Evolutionary conservation across 139 green algal genomes (phyloP), one percentile per base, ranked within the genome.

Genomic region (Coelastrella sp.): DNA sequence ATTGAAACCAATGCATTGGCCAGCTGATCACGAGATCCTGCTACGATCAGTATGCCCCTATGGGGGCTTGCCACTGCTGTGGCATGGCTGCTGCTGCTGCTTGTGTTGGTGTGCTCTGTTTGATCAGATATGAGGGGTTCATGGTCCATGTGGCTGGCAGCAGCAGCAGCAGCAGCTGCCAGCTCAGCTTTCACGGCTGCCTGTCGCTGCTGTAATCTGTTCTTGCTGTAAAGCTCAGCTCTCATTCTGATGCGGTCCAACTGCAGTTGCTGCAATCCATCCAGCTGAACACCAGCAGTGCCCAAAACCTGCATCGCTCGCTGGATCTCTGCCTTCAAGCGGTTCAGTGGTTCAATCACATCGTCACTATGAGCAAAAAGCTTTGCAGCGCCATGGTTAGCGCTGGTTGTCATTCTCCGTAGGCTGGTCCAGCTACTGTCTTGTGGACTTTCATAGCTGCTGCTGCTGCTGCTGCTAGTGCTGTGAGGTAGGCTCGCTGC

Each of bases 41-140:
- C 43, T 9, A 64, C 30, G 19, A 80, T 80, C 25, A 80, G 43
- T 25, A 80, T 80, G 72, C 72, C 72, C 15, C 72, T 59, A 69
- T 2, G 27, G 2, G 62, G 4, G 38, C 8, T 69, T 40, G 8
- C 9, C 8, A 30, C 27, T 69, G 62, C 62, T 41, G 13, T 40
- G 62, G 9, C 40, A 51, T 40, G 6, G n/a, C 64, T 17, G 25
- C 7, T 43, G 32, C 64, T 45, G 64, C 64, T 73, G 64, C n/a
- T n/a, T 41, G 27, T 73, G 64, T 2, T 73, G n/a, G 9, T 73
- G 11, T 32, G 19, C 21, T 30, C 6, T 6, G 57, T 27, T 66
- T 23, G n/a, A n/a, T n/a, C n/a, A n/a, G n/a, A n/a, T n/a, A n/a
- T n/a, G n/a, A n/a, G n/a, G n/a, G n/a, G n/a, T n/a, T n/a, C n/a